phyloP scores from a whole-genome alignment of 2,329 filamentous ascomycete species.

The Coleophoma crateriformis region DNA sequence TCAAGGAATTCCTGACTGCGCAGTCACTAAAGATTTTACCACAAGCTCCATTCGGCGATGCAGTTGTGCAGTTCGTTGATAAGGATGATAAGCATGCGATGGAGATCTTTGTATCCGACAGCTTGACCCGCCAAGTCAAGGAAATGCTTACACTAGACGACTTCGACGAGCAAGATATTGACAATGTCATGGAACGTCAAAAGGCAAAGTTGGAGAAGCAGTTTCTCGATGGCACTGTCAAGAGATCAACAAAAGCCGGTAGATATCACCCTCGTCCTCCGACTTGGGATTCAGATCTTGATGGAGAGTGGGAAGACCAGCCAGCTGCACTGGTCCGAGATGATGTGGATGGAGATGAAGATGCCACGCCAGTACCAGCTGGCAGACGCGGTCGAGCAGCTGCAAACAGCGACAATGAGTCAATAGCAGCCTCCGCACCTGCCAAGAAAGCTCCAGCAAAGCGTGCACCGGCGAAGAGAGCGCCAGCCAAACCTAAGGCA shows the following conservation, averaged over 20 bases:
- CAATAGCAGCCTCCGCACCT: conserved; percentile 22
- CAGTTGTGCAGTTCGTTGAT: conserved; percentile 86
- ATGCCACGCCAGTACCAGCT: conserved; percentile 16
- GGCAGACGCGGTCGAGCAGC: conserved; percentile 21
- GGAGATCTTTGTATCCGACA: conserved; percentile 72
- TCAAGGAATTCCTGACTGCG: conserved; percentile 78
- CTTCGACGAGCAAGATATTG: conserved; percentile 65
- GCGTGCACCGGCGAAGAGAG: conserved; percentile 27
- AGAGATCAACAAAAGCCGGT: conserved; percentile 34
- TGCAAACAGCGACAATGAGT: conserved; percentile 50
- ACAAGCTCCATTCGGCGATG: conserved; percentile 87
- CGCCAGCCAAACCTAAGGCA: conserved; percentile 27
- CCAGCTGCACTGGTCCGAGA: conserved; percentile 46
- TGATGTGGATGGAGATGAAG: conserved; percentile 38
- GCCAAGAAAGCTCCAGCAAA: conserved; percentile 22
- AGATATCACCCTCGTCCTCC: conserved; percentile 71
- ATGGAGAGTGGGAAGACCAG: conserved; percentile 81
- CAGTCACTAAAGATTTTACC: conserved; percentile 91
- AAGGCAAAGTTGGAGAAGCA: conserved; percentile 64
- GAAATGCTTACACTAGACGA: conserved; percentile 64
- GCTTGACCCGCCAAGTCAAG: conserved; percentile 64
- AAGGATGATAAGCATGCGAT: conserved; percentile 95
- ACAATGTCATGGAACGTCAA: conserved; percentile 68
- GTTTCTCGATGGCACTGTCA: conserved; percentile 59
- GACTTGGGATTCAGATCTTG: conserved; percentile 83